Percentiles rank a stretch among this genome's conserved stretches.
phyloP scores from a whole-genome alignment of 2,329 filamentous ascomycete genomes.

The Microdochium bolleyi region DNA sequence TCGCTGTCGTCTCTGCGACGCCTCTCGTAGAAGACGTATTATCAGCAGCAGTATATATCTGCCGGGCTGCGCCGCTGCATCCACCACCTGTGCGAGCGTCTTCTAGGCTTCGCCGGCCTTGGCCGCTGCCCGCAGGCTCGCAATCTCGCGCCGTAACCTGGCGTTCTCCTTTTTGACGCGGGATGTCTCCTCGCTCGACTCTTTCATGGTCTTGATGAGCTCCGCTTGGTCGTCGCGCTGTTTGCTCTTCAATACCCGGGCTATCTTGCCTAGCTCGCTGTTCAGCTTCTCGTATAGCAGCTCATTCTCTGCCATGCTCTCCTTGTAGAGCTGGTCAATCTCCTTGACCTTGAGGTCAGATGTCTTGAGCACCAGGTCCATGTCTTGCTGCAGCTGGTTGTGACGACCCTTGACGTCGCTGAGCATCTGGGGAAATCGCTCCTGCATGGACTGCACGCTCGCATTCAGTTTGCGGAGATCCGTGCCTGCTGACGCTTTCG shows the following conservation, averaged over 20 bases:
- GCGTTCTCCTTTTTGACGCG: slow-evolving; percentile 80
- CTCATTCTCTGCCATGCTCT: slow-evolving; percentile 85
- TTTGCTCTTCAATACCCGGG: slow-evolving; percentile 64
- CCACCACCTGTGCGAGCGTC: not conserved
- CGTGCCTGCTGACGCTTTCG: slow-evolving; percentile 25
- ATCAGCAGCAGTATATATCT: no score
- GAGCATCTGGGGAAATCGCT: slow-evolving; percentile 51
- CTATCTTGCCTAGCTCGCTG: slow-evolving; percentile 76
- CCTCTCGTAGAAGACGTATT: no score
- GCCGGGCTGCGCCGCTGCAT: no score
- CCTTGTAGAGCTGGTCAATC: slow-evolving; percentile 82
- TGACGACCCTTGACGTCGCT: slow-evolving; percentile 54
- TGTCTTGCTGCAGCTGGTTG: slow-evolving; percentile 57
- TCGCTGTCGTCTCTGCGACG: no score
- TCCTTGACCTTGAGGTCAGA: slow-evolving; percentile 72
- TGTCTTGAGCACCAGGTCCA: slow-evolving; percentile 63
- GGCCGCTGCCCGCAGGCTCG: slow-evolving; percentile 53
- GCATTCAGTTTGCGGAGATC: slow-evolving; percentile 43
- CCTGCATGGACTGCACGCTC: slow-evolving; percentile 60
- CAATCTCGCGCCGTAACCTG: slow-evolving; percentile 72
- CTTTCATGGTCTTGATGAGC: slow-evolving; percentile 61
- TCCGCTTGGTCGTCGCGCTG: slow-evolving; percentile 74
- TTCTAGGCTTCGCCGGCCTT: slow-evolving; percentile 21
- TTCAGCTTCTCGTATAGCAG: slow-evolving; percentile 89
- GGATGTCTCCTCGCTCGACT: slow-evolving; percentile 68